Base-by-base conservation (phyloP, 345 rosid genomes). In the Arabidopsis arenosa region DNA sequence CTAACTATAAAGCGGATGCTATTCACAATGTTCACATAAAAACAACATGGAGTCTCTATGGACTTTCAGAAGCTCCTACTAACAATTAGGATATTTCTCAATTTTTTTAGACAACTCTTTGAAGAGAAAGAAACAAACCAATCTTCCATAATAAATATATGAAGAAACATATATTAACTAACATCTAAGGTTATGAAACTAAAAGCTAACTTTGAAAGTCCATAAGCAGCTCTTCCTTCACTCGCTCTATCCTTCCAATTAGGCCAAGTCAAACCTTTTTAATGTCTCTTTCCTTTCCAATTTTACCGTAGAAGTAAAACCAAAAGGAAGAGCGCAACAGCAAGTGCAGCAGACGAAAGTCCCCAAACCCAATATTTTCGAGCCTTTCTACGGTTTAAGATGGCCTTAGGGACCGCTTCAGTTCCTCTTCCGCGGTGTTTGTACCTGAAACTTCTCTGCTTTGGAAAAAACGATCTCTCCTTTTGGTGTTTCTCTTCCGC, bases 321-420 rank as follows among this genome's bases (percentile, higher is more conserved):
- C 2, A 81, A 74, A 0, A 67, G 77, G 33, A 83, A 5, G 36
- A 87, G 44, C 44, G 78, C 32, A 69, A 86, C 39, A 58, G 86
- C 88, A 45, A 83, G 73, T 40, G 80, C 57, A 17, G 88, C 90
- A 35, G 86, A 90, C 0, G 89, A 79, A 21, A 78, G 82, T n/a
- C 82, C 92, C 87, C 89, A 89, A 44, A 81, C 57, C 97, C 91
- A 89, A 73, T 90, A 87, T 54, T 12, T 73, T 73, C 84, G 87
- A 6, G 91, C 75, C 83, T 72, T 92, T 75, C 87, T 89, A 60
- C 86, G 83, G 89, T 83, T 90, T 78, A 85, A 61, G 60, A 89
- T 84, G 47, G 84, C 89, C 79, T 85, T 96, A 5, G 97, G 96
- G 49, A 87, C 79, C 3, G 90, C 79, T 54, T 88, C 93, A 0